Conservation (phyloP, 768 basidiomycete genomes). For the Nevesoporus exiguus region DNA sequence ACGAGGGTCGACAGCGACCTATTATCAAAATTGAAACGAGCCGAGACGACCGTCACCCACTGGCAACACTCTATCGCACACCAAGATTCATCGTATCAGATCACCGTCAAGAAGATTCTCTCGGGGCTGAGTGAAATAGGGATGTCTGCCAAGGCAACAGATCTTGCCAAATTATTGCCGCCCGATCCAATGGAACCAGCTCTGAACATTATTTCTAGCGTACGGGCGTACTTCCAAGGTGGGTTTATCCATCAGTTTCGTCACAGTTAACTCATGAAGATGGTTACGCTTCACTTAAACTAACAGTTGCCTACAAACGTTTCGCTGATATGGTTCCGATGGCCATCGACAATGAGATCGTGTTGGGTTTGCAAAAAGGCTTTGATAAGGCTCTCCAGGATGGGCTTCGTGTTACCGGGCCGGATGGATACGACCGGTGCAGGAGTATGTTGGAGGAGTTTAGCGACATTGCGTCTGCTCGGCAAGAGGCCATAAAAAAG, state of each 20-base stretch:
- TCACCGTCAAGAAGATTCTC: conserved; percentile 31
- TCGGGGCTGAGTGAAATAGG: conserved; percentile 8
- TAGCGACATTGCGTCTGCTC: conserved; percentile 38
- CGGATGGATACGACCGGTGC: conserved; percentile 44
- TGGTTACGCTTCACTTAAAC: background rate
- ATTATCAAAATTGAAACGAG: background rate
- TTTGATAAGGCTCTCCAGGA: conserved; percentile 42
- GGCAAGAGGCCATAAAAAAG: conserved; percentile 50
- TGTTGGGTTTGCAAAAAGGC: conserved; percentile 43
- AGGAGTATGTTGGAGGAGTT: conserved; percentile 49
- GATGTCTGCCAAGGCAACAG: conserved; percentile 35
- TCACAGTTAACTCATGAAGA: background rate
- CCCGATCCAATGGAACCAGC: conserved; percentile 52
- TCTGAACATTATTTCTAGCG: conserved; percentile 60
- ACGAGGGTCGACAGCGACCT: conserved; percentile 7
- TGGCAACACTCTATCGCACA: too few species aligned
- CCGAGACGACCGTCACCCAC: background rate
- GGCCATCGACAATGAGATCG: conserved; percentile 34
- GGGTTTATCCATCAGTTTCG: background rate
- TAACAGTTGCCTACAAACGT: conserved; percentile 45
- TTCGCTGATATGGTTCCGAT: conserved; percentile 38
- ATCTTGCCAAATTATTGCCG: conserved; percentile 47
- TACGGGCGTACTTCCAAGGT: conserved; percentile 72
- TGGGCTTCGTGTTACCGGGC: conserved; percentile 48
- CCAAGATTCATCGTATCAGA: too few species aligned